Base-by-base conservation (phyloP, 257 asterid species). In the Buddleja alternifolia region DNA sequence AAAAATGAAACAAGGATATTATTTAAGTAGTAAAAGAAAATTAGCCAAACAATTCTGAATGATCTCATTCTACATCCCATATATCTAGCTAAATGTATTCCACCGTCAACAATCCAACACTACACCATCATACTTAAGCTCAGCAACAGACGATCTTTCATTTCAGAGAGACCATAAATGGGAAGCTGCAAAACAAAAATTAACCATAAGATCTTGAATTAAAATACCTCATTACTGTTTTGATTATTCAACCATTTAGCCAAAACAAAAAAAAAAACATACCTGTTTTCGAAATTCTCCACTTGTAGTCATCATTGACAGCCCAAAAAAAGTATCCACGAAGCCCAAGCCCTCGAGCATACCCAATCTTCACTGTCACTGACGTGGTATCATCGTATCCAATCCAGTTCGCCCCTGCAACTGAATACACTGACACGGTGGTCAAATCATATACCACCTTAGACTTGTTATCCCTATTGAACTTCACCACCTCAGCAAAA, bases 301-400 rank as follows among this genome's bases (percentile, higher is more conserved):
- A 81, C 47, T 87, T 70, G 42, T 72, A 66, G 73, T 92, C 98
- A 46, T 84, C 90, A 62, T 72, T 17, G 23, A 81, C 47, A n/a
- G 95, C 90, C 96, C 95, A 92, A 60, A 92, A 84, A 70, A 87
- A 92, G 83, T 92, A 87, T 0, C 98, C 96, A 0, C 95, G 84
- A 39, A 92, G 68, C 2, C 80, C 77, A 7, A 80, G 82, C 11
- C 24, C 36, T 50, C 42, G 75, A 55, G 98, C 98, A 36, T 80
- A 92, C 0, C 23, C 60, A 21, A 84, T 66, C 70, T 88, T 89
- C 1, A 10, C 81, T 0, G 74, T 42, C 0, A 82, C 80, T 0
- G 95, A 72, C 42, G 40, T 67, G 0, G 48, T 14, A 60, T 89
- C 92, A 70, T 92, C 98, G 44, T 89, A 92, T 40, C 98, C 98